phyloP scores from a whole-genome alignment of 1,284 basidiomycete genomes.

The Sporisorium exsertum region DNA sequence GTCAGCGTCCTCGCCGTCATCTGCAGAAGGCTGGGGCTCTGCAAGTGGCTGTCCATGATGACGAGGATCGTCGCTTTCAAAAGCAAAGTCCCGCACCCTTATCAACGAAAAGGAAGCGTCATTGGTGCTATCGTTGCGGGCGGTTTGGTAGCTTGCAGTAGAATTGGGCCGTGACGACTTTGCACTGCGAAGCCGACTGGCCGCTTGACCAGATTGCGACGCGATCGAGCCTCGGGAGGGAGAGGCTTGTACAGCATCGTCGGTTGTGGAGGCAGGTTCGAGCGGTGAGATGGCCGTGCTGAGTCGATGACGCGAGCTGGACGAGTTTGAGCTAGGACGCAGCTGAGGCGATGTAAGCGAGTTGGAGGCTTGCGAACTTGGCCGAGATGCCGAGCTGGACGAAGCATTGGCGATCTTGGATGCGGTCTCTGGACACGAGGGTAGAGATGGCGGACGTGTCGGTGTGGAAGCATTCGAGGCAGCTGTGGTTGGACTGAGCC shows the following conservation, averaged over 20 bases:
- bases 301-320: constrained; percentile 25
- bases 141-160: constrained; percentile 35
- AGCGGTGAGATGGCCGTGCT: constrained; percentile 14
- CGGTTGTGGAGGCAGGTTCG: not conserved
- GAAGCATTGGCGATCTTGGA: constrained; percentile 46
- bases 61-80: constrained; percentile 39
- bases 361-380: constrained; percentile 45
- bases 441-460: constrained; percentile 42
- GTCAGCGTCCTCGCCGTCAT: constrained; percentile 3
- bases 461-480: constrained; percentile 23
- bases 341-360: constrained; percentile 25
- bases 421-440: constrained; percentile 41
- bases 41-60: constrained; percentile 29
- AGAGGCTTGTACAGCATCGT: not conserved
- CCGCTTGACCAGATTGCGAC: not conserved
- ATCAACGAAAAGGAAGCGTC: constrained; percentile 7
- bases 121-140: constrained; percentile 6
- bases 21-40: constrained; percentile 4
- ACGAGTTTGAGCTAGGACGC: constrained; percentile 27
- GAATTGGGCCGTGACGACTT: constrained; percentile 29
- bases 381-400: constrained; percentile 30
- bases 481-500: constrained; percentile 13
- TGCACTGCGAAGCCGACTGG: not conserved
- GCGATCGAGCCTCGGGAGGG: not conserved
- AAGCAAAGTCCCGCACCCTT: constrained; percentile 57